A percentile compares a stretch with the other conserved stretches of the same genome.
These are phyloP conservation scores for Aspergillus aculeatus DNA, from an alignment of 2,329 filamentous ascomycete species.

Conservation along the genomic window DNA sequence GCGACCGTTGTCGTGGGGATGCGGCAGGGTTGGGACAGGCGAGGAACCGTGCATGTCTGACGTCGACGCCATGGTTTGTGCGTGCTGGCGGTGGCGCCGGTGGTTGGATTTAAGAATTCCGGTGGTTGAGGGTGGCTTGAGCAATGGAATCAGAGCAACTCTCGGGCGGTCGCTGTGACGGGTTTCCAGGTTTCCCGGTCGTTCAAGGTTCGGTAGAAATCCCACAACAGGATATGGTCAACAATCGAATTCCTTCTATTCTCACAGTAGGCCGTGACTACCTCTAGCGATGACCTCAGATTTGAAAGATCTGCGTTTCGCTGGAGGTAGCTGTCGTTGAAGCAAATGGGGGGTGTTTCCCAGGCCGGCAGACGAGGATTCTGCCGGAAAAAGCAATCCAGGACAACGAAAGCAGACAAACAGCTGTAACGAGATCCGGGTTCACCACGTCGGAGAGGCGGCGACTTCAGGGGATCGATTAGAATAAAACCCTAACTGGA, in stretches of 20 bases:
- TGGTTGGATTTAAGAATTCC: conserved; percentile 12
- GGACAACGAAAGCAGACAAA: conserved; percentile 11
- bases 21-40: conserved; percentile 41
- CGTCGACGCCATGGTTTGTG: conserved; percentile 35
- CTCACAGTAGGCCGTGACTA: conserved; percentile 26
- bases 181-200: conserved; percentile 7
- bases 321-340: conserved; percentile 38
- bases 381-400: conserved; percentile 12
- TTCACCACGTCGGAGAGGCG: background rate
- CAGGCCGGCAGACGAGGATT: conserved; percentile 11
- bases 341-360: conserved; percentile 18
- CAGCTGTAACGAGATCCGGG: conserved; percentile 1
- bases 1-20: conserved; percentile 40
- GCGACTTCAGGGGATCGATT: background rate
- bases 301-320: conserved; percentile 36
- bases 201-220: too few relatives aligned
- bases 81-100: conserved; percentile 12
- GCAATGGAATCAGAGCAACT: conserved; percentile 7
- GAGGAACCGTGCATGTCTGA: conserved; percentile 38
- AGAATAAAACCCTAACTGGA: too few relatives aligned
- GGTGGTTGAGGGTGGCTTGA: conserved; percentile 16
- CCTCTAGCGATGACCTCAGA: conserved; percentile 41
- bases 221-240: background rate
- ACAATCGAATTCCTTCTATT: conserved; percentile 5
- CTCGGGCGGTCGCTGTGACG: conserved; percentile 13